A percentile compares a stretch with the other conserved stretches of the same genome.
Evolutionary conservation across 768 basidiomycete species (phyloP).

Genomic region (Lactifluus hygrophoroides): DNA sequence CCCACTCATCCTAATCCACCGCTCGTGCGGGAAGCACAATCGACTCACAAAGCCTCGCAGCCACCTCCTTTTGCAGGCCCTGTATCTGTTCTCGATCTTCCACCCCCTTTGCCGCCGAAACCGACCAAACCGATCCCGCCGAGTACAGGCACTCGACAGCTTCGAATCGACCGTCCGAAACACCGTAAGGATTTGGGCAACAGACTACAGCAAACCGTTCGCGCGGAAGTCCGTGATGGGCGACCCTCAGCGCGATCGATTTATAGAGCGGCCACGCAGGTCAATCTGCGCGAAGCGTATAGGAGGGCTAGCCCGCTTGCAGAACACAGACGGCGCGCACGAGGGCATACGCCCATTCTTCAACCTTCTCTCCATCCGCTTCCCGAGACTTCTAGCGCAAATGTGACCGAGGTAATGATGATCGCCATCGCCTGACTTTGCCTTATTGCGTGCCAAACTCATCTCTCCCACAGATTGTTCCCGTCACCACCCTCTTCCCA

Average conservation of each 20-base stretch:
- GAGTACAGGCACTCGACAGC: neutral
- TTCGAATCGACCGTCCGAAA: conserved; percentile 8
- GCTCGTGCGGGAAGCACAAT: too few species aligned
- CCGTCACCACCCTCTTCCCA: conserved; percentile 6
- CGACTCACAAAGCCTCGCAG: neutral
- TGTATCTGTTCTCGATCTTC: neutral
- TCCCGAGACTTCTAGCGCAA: neutral
- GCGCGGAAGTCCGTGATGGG: neutral
- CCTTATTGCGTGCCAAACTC: neutral
- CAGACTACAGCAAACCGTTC: neutral
- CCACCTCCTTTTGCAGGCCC: neutral
- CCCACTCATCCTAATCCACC: neutral
- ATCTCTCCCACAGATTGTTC: neutral
- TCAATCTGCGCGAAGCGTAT: conserved; percentile 6
- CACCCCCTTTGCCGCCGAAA: neutral
- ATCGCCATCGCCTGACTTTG: neutral
- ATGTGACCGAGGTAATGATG: neutral
- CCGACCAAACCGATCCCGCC: neutral
- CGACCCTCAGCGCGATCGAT: neutral
- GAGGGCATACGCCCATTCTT: neutral
- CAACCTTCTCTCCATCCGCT: neutral
- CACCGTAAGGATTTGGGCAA: neutral
- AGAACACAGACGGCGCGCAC: neutral
- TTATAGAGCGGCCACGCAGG: neutral
- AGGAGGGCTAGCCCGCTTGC: neutral